Percentiles rank a stretch among this genome's conserved stretches.
These are phyloP conservation scores for Albophoma yamanashiensis DNA, from an alignment of 2,329 filamentous ascomycete species.

Conservation along the genomic window DNA sequence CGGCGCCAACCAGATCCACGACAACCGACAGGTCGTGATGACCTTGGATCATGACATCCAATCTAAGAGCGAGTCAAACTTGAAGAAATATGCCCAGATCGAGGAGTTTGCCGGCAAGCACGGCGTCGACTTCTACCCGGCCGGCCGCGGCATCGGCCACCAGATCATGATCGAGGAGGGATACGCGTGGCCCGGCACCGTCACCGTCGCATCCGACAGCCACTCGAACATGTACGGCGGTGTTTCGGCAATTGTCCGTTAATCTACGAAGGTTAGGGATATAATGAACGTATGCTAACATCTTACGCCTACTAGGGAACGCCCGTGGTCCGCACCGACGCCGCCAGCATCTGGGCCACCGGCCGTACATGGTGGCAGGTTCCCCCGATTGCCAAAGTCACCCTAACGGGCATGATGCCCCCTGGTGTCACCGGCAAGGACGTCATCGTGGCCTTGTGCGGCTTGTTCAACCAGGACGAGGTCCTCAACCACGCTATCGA, in stretches of 20 bases:
- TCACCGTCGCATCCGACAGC: neutral
- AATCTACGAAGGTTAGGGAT: no score
- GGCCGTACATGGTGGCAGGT: conserved; percentile 81
- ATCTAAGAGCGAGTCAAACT: neutral
- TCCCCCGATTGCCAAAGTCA: conserved; percentile 73
- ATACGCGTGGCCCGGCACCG: neutral
- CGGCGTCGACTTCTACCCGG: neutral
- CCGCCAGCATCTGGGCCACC: conserved; percentile 76
- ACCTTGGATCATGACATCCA: neutral
- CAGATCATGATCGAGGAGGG: neutral
- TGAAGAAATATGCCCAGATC: neutral
- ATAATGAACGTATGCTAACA: no score
- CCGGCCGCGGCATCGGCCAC: neutral
- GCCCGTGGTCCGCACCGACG: conserved; percentile 74
- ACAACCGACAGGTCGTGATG: neutral
- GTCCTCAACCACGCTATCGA: conserved; percentile 89
- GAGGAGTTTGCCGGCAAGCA: neutral
- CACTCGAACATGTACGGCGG: neutral
- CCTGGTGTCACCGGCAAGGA: conserved; percentile 85
- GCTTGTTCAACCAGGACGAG: conserved; percentile 73
- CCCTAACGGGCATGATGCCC: conserved; percentile 63
- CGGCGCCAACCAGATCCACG: neutral
- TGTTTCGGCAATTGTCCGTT: no score
- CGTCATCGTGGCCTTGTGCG: conserved; percentile 81
- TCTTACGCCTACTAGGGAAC: neutral